Base-by-base conservation (phyloP, 306 rosid species). In the Crotalaria pallida region DNA sequence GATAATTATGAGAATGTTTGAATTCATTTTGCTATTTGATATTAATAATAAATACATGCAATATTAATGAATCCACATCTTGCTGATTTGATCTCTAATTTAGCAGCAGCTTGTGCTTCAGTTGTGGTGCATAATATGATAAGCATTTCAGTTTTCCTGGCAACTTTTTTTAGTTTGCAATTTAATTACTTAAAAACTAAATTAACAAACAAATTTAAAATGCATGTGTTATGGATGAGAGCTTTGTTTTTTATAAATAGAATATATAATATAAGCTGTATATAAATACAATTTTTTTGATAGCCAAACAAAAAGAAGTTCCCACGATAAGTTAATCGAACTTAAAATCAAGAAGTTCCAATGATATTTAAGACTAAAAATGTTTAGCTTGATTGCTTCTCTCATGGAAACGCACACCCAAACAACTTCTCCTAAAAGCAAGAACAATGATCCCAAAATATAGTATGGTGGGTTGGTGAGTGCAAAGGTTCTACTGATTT, bases 121-220 rank as follows among this genome's bases (percentile, higher is more conserved):
- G 71, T 48, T 44, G 45, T 7, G 6, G 31, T 43, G 44, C 57
- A 40, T 64, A 51, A n/a, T 31, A 71, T 58, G 56, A 71, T 3
- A 45, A 11, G 27, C 56, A 71, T 33, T 71, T 58, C 63, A 71
- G n/a, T 21, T 76, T 18, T 44, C 75, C 29, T 5, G 47, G 17
- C 31, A 24, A 26, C 15, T 34, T 23, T 18, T 21, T 26, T 11
- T 15, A 2, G 15, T 26, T 21, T 36, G 51, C 59, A 31, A 64
- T 41, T 13, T 55, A 43, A 41, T 29, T 7, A 12, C 19, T 17
- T 4, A 49, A 66, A 66, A 66, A 36, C 45, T 48, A 47, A 9
- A 49, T 38, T 56, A 56, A 57, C 43, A 53, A 53, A 23, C 6
- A 53, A 53, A 29, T 17, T 49, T 48, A 18, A 16, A 66, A 11